Conservation (phyloP, 192 early-diverging fungal species). For the Podila epigama region DNA sequence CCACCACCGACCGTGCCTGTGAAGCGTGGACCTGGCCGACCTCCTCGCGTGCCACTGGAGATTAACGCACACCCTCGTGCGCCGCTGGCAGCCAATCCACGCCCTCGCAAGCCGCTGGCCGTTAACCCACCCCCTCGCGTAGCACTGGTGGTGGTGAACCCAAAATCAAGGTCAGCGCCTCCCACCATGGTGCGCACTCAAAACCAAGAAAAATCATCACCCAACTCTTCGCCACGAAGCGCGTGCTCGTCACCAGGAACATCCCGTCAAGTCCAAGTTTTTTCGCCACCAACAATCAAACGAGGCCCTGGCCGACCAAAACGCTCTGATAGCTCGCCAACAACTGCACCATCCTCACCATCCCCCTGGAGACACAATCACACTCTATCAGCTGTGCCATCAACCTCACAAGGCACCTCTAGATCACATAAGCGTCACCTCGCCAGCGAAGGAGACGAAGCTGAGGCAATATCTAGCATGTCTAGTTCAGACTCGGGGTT, state of each 20-base stretch:
- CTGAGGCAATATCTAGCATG: not conserved
- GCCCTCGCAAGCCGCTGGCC: conserved; percentile 23
- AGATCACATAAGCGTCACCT: conserved; percentile 20
- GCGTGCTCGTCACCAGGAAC: not conserved
- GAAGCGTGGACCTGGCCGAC: conserved; percentile 49
- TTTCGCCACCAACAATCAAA: not conserved
- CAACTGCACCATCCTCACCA: not conserved
- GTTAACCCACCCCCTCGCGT: conserved; percentile 1
- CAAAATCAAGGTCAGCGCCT: conserved; percentile 32
- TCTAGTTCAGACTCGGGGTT: conserved; percentile 11
- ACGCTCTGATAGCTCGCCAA: conserved; percentile 4
- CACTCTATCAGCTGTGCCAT: conserved; percentile 1
- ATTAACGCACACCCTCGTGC: not conserved
- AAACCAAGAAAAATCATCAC: not conserved
- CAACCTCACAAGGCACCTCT: not conserved
- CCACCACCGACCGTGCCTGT: conserved; percentile 19
- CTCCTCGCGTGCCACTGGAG: conserved; percentile 34
- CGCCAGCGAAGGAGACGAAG: conserved; percentile 25
- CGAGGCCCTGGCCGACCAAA: conserved; percentile 41
- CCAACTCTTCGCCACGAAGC: conserved; percentile 9
- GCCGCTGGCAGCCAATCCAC: too few relatives aligned
- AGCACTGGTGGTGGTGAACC: not conserved
- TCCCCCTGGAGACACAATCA: conserved; percentile 12
- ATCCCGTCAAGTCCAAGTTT: conserved; percentile 1
- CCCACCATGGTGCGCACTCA: conserved; percentile 21